Base-by-base conservation (phyloP, 805 yeast species). In the Saturnispora zaruensis region DNA sequence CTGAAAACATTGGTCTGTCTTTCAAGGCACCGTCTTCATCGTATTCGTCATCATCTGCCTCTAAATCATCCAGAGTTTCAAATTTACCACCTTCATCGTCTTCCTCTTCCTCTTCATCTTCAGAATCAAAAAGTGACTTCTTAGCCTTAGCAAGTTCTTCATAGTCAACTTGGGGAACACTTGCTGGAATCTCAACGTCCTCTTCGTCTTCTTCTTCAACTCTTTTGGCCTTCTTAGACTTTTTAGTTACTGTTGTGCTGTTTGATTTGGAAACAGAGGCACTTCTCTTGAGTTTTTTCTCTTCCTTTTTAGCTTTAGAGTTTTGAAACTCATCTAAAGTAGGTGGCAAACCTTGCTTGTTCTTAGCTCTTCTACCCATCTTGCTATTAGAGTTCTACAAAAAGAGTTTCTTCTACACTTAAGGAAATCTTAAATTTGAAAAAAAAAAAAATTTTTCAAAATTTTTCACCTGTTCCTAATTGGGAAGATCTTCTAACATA, bases 291-390 rank as follows among this genome's bases (percentile, higher is more conserved):
- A 55, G 54, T 51, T 61, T 60, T 49, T 58, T 61, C 45, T 62
- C 65, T 48, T 69, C 73, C 59, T 70, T 78, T 54, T 76, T 74
- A 30, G 53, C 55, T 56, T 66, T 69, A 26, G 57, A 58, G 14
- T 67, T 68, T 57, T 79, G 79, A 66, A 90, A 82, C 61, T 91
- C 96, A 42, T 91, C 98, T 54, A 82, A 72, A 5, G 89, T 65
- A 33, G 96, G 96, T 58, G 98, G 98, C 52, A 78, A 86, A 43
- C 88, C 93, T 71, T 91, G 98, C 75, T 87, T 91, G 61, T 87
- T 84, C 69, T 84, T 88, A 52, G 87, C 87, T 73, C 87, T 83
- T 78, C 96, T 84, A 66, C 98, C 98, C 96, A 90, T 87, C 48
- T 11, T n/a, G n/a, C 6, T 21, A 37, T n/a, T 34, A 11, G 43